These are phyloP conservation scores for Beauveria bassiana DNA, from an alignment of 2,329 filamentous ascomycete species.

Conservation along the genomic window DNA sequence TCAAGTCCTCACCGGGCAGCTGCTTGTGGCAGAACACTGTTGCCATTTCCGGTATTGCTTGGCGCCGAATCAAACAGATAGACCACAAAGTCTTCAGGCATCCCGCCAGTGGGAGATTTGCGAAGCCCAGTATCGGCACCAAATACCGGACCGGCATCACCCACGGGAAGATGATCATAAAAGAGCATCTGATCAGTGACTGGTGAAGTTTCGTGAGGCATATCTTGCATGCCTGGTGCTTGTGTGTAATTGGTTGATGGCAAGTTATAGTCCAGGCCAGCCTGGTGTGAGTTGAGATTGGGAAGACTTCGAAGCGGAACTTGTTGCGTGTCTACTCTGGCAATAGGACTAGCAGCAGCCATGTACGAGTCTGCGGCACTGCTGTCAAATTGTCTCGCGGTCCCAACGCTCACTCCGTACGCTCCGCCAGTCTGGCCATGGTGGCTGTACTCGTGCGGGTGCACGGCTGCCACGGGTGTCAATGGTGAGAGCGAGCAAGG, in stretches of 20 bases:
- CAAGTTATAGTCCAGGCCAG: not conserved
- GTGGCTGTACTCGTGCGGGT: not conserved
- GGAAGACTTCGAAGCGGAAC: not conserved
- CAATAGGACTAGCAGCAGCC: not conserved
- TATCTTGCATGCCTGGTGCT: not conserved
- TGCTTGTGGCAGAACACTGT: constrained; percentile 30
- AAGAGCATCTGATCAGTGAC: constrained; percentile 47
- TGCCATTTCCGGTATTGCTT: constrained; percentile 25
- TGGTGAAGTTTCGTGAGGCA: not conserved
- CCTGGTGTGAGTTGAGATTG: not conserved
- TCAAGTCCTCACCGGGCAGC: constrained; percentile 37
- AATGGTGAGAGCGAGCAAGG: not conserved
- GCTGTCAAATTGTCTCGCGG: not conserved
- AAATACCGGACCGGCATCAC: constrained; percentile 76
- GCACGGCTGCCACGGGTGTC: not conserved
- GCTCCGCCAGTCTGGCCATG: not conserved
- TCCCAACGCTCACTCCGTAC: not conserved
- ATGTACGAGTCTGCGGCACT: not conserved
- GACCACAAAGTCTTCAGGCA: constrained; percentile 80
- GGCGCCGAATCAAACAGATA: constrained; percentile 66
- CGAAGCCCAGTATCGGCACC: constrained; percentile 70
- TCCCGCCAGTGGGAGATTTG: constrained; percentile 74
- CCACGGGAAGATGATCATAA: constrained; percentile 54
- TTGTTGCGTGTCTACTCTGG: not conserved
- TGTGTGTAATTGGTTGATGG: not conserved